A percentile compares a stretch with the other conserved stretches of the same genome.
Evolutionary conservation across 2,329 filamentous ascomycete genomes (phyloP).

Genomic region (Venturia carpophila): DNA sequence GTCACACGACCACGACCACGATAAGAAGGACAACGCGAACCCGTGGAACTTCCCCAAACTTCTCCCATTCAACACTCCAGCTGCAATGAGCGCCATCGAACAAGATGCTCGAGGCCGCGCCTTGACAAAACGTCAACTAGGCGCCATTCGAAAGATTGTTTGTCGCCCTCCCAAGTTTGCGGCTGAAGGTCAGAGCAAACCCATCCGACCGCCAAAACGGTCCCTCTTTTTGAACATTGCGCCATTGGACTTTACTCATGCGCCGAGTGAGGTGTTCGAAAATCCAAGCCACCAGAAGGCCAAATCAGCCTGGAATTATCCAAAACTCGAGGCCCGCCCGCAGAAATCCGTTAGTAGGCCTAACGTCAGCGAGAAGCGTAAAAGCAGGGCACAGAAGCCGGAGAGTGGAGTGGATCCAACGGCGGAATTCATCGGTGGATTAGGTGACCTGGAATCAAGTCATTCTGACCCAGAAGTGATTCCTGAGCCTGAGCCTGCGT

Average conservation of each 20-base stretch:
- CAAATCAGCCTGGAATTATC: not conserved
- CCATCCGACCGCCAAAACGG: not conserved
- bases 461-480: not conserved
- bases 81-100: not conserved
- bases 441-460: not conserved
- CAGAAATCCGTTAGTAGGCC: not conserved
- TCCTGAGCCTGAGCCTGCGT: not conserved
- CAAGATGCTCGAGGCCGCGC: not conserved
- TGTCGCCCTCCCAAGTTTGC: not conserved
- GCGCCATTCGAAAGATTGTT: constrained; percentile 9
- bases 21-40: not conserved
- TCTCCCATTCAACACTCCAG: not conserved
- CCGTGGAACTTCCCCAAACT: constrained; percentile 9
- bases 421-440: not conserved
- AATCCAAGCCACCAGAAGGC: constrained; percentile 1
- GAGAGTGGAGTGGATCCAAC: not conserved
- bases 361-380: not conserved
- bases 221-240: not conserved
- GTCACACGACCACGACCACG: not conserved
- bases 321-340: not conserved
- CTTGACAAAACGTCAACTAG: constrained; percentile 8
- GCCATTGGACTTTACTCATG: not conserved
- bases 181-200: not conserved
- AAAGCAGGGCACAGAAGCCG: not conserved
- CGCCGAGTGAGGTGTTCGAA: not conserved